Evolutionary conservation across 2,329 filamentous ascomycete genomes (phyloP).

Genomic region (Cercospora sesami): DNA sequence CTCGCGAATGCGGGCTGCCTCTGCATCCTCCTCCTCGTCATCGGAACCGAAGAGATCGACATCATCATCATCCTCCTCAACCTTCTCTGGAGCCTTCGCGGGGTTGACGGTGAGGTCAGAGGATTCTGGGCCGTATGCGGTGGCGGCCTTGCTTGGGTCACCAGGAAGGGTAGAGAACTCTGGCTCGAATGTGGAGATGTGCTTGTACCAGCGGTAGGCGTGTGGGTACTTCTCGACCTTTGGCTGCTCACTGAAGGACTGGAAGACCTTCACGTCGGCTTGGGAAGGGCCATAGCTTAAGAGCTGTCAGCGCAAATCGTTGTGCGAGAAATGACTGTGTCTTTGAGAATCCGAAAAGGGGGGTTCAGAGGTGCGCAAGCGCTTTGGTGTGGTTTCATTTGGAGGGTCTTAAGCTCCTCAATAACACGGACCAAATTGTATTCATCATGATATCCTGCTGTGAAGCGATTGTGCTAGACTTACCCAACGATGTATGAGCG

Average conservation of each 20-base stretch:
- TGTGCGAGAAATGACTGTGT: slow-evolving; percentile 22
- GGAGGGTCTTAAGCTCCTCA: slow-evolving; percentile 91
- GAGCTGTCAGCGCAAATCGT: slow-evolving; percentile 17
- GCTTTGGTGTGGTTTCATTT: slow-evolving; percentile 75
- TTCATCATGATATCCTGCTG: slow-evolving; percentile 63
- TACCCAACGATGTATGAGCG: slow-evolving; percentile 83
- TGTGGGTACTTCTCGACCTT: slow-evolving; percentile 85
- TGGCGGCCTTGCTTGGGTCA: slow-evolving; percentile 85
- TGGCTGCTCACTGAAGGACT: slow-evolving; percentile 76
- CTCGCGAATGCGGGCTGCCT: slow-evolving; percentile 80
- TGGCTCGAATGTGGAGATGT: slow-evolving; percentile 87
- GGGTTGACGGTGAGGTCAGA: slow-evolving; percentile 78
- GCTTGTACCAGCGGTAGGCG: slow-evolving; percentile 98
- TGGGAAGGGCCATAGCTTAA: slow-evolving; percentile 71
- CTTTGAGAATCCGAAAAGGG: slow-evolving; percentile 20
- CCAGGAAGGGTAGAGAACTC: slow-evolving; percentile 90
- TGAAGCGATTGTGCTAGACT: slow-evolving; percentile 44
- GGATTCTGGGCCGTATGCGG: slow-evolving; percentile 85
- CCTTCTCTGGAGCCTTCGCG: slow-evolving; percentile 73
- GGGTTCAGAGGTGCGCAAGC: slow-evolving; percentile 72
- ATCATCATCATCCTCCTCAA: slow-evolving; percentile 63
- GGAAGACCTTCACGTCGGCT: slow-evolving; percentile 94
- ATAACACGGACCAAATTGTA: slow-evolving; percentile 92
- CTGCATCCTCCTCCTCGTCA: slow-evolving; percentile 90
- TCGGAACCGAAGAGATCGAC: slow-evolving; percentile 93